phyloP scores from a whole-genome alignment of 208 protist genomes.

The Endotrypanum monterogeii region DNA sequence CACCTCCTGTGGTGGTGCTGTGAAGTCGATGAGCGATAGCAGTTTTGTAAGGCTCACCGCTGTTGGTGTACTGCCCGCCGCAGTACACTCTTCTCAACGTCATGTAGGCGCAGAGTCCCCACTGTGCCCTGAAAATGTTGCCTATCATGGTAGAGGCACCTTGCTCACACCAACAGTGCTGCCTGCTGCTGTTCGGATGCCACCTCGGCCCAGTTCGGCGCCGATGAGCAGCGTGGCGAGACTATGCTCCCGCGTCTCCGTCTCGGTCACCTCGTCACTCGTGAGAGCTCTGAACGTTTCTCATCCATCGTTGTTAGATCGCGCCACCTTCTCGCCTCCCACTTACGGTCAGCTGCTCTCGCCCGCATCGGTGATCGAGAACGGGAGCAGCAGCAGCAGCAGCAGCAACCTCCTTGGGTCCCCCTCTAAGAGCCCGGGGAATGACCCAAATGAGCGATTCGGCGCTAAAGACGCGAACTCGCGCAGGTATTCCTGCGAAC shows the following conservation, averaged over 20 bases:
- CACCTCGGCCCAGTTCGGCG: neutral
- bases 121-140: neutral
- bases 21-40: neutral
- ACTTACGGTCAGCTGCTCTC: slow-evolving; percentile 8
- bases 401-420: slow-evolving; percentile 13
- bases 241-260: neutral
- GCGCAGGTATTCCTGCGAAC: slow-evolving; percentile 21
- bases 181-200: neutral
- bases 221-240: slow-evolving; percentile 7
- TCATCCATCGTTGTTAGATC: neutral
- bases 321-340: slow-evolving; percentile 5
- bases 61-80: neutral
- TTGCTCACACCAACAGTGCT: neutral
- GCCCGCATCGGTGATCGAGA: neutral
- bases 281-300: neutral
- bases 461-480: slow-evolving; percentile 10
- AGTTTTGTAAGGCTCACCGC: neutral
- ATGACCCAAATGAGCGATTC: slow-evolving; percentile 4
- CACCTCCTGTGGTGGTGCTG: neutral
- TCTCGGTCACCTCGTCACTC: neutral
- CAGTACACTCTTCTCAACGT: no score
- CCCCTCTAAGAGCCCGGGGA: neutral
- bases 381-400: neutral
- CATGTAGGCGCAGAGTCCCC: neutral
- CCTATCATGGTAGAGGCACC: neutral